Conservation (phyloP, 768 basidiomycete species). For the Leucosporidium yakuticum region DNA sequence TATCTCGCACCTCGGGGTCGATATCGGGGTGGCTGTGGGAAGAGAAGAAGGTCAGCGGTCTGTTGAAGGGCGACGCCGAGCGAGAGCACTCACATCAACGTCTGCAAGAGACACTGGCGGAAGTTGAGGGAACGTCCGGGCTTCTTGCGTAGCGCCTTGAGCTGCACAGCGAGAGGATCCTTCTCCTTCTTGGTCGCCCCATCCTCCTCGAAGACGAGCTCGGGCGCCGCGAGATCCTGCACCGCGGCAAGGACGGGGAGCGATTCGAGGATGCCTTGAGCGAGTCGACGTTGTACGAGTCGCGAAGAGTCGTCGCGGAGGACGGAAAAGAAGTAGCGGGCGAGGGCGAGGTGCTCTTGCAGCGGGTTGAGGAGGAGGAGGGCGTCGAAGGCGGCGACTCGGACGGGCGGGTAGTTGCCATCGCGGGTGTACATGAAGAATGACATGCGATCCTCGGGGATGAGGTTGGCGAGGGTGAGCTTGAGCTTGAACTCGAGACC, state of each 20-base stretch:
- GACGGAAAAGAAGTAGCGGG: slow-evolving; percentile 80
- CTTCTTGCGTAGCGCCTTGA: slow-evolving; percentile 83
- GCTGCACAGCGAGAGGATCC: slow-evolving; percentile 51
- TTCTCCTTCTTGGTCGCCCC: slow-evolving; percentile 64
- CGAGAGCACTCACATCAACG: slow-evolving; percentile 60
- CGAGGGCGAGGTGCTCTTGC: slow-evolving; percentile 58
- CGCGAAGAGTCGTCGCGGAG: slow-evolving; percentile 80
- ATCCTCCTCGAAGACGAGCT: slow-evolving; percentile 47
- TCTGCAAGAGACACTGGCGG: slow-evolving; percentile 72
- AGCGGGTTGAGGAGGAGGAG: slow-evolving; percentile 76
- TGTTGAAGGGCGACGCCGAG: not conserved
- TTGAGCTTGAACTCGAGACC: slow-evolving; percentile 84
- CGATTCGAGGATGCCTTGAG: slow-evolving; percentile 76
- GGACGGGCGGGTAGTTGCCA: slow-evolving; percentile 86
- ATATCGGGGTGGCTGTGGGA: slow-evolving; percentile 59
- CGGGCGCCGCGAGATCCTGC: slow-evolving; percentile 66
- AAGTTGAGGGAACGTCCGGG: slow-evolving; percentile 64
- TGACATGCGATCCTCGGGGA: slow-evolving; percentile 66
- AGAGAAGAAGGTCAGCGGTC: not conserved
- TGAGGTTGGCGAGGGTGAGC: slow-evolving; percentile 66
- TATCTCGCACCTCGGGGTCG: slow-evolving; percentile 86
- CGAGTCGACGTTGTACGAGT: slow-evolving; percentile 75
- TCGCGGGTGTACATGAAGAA: slow-evolving; percentile 89
- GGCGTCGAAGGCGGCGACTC: slow-evolving; percentile 89
- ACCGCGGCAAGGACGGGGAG: slow-evolving; percentile 77